These are phyloP conservation scores for Neurospora sp. DNA, from an alignment of 495 filamentous ascomycete genomes.

Conservation along the genomic window DNA sequence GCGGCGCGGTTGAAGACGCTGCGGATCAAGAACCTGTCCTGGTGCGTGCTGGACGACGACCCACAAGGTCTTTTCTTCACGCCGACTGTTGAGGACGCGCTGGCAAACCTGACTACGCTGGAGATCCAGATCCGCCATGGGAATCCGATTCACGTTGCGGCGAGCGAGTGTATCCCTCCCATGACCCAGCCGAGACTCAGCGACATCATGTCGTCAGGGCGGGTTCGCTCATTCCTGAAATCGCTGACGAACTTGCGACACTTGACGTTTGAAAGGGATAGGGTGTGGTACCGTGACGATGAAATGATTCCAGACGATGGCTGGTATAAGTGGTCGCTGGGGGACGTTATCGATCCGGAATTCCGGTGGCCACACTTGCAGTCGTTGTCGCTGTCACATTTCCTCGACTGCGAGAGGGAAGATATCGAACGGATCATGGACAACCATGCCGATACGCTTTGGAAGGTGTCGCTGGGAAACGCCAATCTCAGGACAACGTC, in stretches of 20 bases:
- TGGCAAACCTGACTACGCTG: neutral
- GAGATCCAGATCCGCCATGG: neutral
- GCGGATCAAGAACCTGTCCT: neutral
- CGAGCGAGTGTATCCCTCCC: neutral
- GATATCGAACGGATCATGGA: neutral
- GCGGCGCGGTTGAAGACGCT: neutral
- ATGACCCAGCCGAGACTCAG: neutral
- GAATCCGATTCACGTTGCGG: neutral
- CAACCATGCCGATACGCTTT: neutral
- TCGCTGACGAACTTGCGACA: neutral
- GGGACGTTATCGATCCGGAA: neutral
- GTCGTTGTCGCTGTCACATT: neutral
- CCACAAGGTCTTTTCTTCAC: neutral
- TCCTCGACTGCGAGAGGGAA: neutral
- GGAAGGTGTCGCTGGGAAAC: neutral
- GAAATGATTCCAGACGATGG: neutral
- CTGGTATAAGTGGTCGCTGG: neutral
- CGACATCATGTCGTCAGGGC: neutral
- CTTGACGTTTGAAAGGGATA: neutral
- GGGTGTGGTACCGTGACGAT: neutral
- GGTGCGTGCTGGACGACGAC: neutral
- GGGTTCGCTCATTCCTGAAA: neutral
- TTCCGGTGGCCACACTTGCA: neutral
- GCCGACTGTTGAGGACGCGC: neutral
- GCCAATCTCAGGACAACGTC: neutral